Evolutionary conservation across 164 flowering plant genomes (phyloP).

Genomic region (Macadamia integrifolia): DNA sequence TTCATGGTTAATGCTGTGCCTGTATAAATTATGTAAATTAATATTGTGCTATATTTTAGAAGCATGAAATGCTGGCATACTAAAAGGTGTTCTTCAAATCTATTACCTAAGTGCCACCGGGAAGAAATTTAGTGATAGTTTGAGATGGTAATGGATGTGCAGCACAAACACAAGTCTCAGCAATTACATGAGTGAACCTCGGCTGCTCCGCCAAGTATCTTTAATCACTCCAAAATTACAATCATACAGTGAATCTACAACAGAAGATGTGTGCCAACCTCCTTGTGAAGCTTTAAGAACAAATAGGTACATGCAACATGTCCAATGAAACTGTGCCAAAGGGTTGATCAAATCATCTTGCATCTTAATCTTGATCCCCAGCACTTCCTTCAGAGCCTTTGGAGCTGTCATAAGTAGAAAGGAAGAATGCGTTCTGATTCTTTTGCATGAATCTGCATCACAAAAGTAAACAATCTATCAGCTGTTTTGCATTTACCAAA

Average conservation of each 20-base stretch:
- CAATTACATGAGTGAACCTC: neutral
- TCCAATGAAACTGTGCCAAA: neutral
- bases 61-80: neutral
- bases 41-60: neutral
- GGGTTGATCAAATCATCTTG: neutral
- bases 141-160: neutral
- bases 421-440: slow-evolving; percentile 48
- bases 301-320: neutral
- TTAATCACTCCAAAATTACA: too few relatives aligned
- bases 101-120: neutral
- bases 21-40: neutral
- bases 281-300: neutral
- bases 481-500: too few relatives aligned
- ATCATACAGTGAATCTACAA: too few relatives aligned
- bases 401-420: slow-evolving; percentile 36
- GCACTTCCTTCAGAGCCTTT: slow-evolving; percentile 26
- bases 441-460: slow-evolving; percentile 55
- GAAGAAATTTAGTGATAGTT: too few relatives aligned
- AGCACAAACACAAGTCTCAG: neutral
- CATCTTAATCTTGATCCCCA: slow-evolving; percentile 21
- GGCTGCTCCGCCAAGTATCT: neutral
- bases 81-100: neutral
- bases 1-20: too few relatives aligned
- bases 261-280: neutral
- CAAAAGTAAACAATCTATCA: neutral